These are phyloP conservation scores for Aspergillus cejpii DNA, from an alignment of 2,329 filamentous ascomycete species.

Conservation along the genomic window DNA sequence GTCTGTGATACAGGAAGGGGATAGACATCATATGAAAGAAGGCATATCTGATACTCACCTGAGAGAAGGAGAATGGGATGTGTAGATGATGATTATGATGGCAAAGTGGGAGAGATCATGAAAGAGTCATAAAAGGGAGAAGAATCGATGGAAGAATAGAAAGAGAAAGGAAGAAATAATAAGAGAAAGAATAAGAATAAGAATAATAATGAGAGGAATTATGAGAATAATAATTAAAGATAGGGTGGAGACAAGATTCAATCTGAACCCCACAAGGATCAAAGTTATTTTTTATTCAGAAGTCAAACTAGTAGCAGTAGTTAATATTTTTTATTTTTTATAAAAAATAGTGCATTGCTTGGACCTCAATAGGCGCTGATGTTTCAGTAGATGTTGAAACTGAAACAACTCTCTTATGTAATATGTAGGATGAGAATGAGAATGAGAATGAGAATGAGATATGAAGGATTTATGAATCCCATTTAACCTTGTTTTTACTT, in stretches of 20 bases:
- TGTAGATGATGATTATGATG: background rate
- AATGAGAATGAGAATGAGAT: too few species aligned
- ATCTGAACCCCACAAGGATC: slow-evolving; percentile 17
- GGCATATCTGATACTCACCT: background rate
- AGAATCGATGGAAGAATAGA: background rate
- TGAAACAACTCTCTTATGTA: background rate
- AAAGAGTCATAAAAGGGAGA: background rate
- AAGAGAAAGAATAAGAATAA: slow-evolving; percentile 5
- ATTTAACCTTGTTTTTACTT: background rate
- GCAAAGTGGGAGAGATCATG: background rate
- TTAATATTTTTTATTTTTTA: too few species aligned
- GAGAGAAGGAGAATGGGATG: background rate
- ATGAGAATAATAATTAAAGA: slow-evolving; percentile 11
- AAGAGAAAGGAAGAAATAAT: slow-evolving; percentile 3
- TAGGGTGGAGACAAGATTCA: slow-evolving; percentile 14
- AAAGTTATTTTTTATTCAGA: slow-evolving; percentile 10
- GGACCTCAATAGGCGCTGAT: slow-evolving; percentile 9
- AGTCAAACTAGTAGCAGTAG: background rate
- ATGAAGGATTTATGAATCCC: background rate
- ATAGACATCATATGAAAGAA: slow-evolving; percentile 3
- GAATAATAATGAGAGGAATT: slow-evolving; percentile 9
- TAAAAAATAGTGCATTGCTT: background rate
- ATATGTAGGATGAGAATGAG: too few species aligned
- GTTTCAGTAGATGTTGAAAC: background rate
- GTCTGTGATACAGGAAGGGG: slow-evolving; percentile 1